Evolutionary conservation across 441 rosid genomes (phyloP).

Genomic region (Arabidopsis lyrata): DNA sequence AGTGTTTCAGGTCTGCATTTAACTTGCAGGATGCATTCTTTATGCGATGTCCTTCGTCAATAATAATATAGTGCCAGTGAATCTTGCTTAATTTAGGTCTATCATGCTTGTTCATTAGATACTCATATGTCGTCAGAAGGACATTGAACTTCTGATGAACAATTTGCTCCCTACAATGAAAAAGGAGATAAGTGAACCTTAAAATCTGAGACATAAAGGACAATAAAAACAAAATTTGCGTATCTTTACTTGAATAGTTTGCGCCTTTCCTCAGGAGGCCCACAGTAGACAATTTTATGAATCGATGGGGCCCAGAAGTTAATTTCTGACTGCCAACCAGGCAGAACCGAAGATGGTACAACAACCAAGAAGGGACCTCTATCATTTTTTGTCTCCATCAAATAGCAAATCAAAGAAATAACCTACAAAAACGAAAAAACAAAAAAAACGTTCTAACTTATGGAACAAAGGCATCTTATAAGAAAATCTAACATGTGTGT

Average conservation of each 20-base stretch:
- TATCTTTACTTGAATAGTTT: constrained; percentile 77
- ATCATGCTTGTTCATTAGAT: constrained; percentile 97
- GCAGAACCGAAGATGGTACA: constrained; percentile 94
- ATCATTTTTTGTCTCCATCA: constrained; percentile 95
- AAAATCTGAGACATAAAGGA: constrained; percentile 24
- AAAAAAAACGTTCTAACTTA: constrained; percentile 18
- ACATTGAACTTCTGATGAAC: constrained; percentile 92
- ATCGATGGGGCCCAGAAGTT: constrained; percentile 88
- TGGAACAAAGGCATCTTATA: constrained; percentile 30
- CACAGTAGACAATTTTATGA: constrained; percentile 79
- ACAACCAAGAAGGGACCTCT: constrained; percentile 97
- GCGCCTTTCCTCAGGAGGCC: constrained; percentile 96
- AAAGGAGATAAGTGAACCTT: constrained; percentile 36
- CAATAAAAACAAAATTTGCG: constrained; percentile 18
- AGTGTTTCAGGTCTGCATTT: constrained; percentile 95
- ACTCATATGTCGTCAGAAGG: constrained; percentile 91
- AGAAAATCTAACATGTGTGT: constrained; percentile 25
- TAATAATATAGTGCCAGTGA: constrained; percentile 93
- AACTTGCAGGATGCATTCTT: constrained; percentile 99
- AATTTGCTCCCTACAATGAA: constrained; percentile 80
- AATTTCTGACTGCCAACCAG: constrained; percentile 94
- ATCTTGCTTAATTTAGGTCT: constrained; percentile 87
- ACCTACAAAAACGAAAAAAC: constrained; percentile 58
- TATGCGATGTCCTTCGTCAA: constrained; percentile 98
- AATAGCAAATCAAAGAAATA: constrained; percentile 88